Evolutionary conservation across 495 filamentous ascomycete genomes (phyloP), one percentile per base, ranked within the genome.

Genomic region (Hypoxylon intermedium): DNA sequence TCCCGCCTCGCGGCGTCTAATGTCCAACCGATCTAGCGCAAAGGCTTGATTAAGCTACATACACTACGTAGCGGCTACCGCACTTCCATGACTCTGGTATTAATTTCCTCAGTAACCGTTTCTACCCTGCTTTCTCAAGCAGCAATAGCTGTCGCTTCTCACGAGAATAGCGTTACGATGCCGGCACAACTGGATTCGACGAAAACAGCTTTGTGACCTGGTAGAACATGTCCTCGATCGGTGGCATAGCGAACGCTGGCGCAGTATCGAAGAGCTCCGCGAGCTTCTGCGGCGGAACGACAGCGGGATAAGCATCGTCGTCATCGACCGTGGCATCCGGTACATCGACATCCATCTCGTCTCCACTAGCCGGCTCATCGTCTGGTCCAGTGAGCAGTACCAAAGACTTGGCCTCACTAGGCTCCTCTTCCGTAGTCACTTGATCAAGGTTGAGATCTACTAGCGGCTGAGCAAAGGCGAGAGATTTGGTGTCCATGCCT

Each of bases 211-310:
- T 79, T 1, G 85, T 85, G 13, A 97, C 88, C 51, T 86, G 84
- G 60, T 87, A 83, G 69, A 96, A 95, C 65, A 95, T 76, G 47
- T 91, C 86, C 47, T 84, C 82, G 36, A 94, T 85, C 33, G 90
- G 84, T 21, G 90, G 90, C 74, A 94, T 79, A 7, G 88, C 87
- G 73, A 87, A 90, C 5, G 89, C 81, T 19, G 89, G 87, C 1
- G 83, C 86, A 26, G 82, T 80, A 51, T 91, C 86, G 70, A 96
- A 94, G 6, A 95, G 80, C 56, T 83, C 79, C 9, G 88, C 81
- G 43, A 97, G 74, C 56, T 83, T 84, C 64, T 90, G 86, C 34
- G 79, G 78, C 23, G 85, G 75, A 18, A 89, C 80, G 18, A 88
- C 79, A 2, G 78, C 81, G 9, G 75, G 75, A 30, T 77, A 70